Evolutionary conservation across 1,139 yeast genomes (phyloP).

Genomic region (Hanseniaspora sp.): DNA sequence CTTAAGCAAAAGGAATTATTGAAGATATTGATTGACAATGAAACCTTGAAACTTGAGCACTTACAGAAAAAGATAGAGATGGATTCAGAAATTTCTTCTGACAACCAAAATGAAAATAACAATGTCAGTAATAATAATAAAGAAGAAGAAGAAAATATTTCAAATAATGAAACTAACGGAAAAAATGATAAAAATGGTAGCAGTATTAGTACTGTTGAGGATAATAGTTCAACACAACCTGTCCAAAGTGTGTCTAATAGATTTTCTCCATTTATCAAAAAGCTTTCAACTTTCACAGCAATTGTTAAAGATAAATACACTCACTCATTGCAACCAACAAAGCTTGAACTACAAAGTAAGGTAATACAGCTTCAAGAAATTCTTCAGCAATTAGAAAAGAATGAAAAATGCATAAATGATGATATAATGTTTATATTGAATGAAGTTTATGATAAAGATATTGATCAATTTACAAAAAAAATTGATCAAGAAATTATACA

Average conservation of each 20-base stretch:
- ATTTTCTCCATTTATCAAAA: constrained; percentile 14
- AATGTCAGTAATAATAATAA: not conserved
- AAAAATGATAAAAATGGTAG: not conserved
- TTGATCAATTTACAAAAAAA: constrained; percentile 27
- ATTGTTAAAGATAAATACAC: constrained; percentile 10
- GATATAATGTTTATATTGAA: constrained; percentile 6
- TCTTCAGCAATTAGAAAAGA: constrained; percentile 6
- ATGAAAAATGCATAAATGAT: constrained; percentile 9
- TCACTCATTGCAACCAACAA: constrained; percentile 2
- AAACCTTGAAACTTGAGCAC: constrained; percentile 4
- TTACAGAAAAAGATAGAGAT: constrained; percentile 1
- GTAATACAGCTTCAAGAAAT: not conserved
- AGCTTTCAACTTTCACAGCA: not conserved
- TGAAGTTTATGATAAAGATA: constrained; percentile 22
- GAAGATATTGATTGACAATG: not conserved
- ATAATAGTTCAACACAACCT: not conserved
- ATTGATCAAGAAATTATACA: constrained; percentile 15
- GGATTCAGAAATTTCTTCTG: not conserved
- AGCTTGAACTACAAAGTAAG: constrained; percentile 4
- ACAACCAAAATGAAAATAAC: not conserved
- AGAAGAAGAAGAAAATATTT: not conserved
- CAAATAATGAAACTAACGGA: not conserved
- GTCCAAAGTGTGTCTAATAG: not conserved
- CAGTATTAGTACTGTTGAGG: not conserved
- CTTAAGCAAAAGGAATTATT: constrained; percentile 9